Evolutionary conservation across 306 rosid genomes (phyloP).

Genomic region (Corylus heterophylla): DNA sequence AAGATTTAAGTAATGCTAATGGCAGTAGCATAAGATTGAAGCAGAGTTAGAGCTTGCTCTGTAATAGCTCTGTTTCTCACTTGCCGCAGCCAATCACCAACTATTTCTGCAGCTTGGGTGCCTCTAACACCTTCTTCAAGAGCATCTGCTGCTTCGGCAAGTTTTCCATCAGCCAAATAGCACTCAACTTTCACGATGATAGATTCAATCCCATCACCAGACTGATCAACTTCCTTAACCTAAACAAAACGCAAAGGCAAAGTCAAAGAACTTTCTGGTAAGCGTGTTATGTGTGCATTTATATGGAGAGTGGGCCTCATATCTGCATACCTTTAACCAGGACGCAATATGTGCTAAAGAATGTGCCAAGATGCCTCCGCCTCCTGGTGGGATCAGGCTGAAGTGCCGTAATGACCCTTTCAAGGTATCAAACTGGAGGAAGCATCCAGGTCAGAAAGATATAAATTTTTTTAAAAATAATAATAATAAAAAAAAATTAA

Average conservation of each 20-base stretch:
- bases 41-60: conserved; percentile 85
- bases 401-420: conserved; percentile 72
- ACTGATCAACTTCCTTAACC: conserved; percentile 74
- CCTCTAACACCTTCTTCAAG: conserved; percentile 84
- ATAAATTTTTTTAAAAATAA: background rate
- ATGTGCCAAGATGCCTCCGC: conserved; percentile 81
- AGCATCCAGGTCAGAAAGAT: conserved; percentile 34
- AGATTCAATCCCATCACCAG: conserved; percentile 89
- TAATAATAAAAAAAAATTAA: too few relatives aligned
- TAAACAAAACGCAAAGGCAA: conserved; percentile 21
- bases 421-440: conserved; percentile 74
- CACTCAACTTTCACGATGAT: conserved; percentile 72
- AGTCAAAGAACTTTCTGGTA: conserved; percentile 11
- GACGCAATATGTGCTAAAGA: conserved; percentile 78
- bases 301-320: conserved; percentile 19
- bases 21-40: conserved; percentile 81
- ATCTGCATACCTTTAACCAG: conserved; percentile 72
- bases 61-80: conserved; percentile 94
- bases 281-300: conserved; percentile 9
- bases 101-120: conserved; percentile 73
- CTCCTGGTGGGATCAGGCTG: conserved; percentile 78
- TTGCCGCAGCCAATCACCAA: conserved; percentile 65
- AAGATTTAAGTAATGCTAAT: conserved; percentile 54
- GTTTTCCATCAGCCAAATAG: conserved; percentile 82
- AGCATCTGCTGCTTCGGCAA: conserved; percentile 78